A percentile compares a stretch with the other conserved stretches of the same genome.
These are phyloP conservation scores for Vigna unguiculata DNA, from an alignment of 306 rosid genomes.

Conservation along the genomic window DNA sequence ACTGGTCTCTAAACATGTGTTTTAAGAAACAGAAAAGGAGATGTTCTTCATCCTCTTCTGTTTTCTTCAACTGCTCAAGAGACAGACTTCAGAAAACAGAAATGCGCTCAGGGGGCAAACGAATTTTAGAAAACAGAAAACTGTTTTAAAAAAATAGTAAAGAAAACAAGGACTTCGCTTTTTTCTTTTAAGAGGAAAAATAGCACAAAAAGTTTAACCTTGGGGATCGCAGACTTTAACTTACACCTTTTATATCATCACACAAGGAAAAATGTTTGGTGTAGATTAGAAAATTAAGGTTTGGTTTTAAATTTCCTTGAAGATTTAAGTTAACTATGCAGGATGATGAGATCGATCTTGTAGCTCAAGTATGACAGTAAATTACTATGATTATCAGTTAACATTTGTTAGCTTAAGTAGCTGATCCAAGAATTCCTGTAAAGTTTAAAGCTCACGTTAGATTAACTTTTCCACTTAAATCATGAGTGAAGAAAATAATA, in stretches of 20 bases:
- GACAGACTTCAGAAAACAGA: too few relatives aligned
- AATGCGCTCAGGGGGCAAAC: too few relatives aligned
- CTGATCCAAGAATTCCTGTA: background rate
- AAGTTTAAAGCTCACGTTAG: background rate
- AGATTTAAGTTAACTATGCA: background rate
- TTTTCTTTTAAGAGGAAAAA: background rate
- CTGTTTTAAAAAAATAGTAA: too few relatives aligned
- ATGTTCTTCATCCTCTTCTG: too few relatives aligned
- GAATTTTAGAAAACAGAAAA: too few relatives aligned
- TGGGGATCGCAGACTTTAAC: background rate
- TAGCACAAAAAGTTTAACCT: conserved; percentile 6
- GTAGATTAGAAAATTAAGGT: conserved; percentile 13
- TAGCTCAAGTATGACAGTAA: conserved; percentile 10
- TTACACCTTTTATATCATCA: background rate
- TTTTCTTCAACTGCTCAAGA: too few relatives aligned
- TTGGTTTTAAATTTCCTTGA: conserved; percentile 21
- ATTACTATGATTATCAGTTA: background rate
- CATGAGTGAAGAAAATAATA: too few relatives aligned
- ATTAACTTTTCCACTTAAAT: too few relatives aligned
- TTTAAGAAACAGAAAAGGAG: too few relatives aligned
- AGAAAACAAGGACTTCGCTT: too few relatives aligned
- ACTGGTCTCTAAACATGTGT: too few relatives aligned
- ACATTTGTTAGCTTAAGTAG: background rate
- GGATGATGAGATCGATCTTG: background rate
- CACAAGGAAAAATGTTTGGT: background rate